Base-by-base conservation (phyloP, 192 early-diverging fungal genomes). In the Backusella parvicylindrica region DNA sequence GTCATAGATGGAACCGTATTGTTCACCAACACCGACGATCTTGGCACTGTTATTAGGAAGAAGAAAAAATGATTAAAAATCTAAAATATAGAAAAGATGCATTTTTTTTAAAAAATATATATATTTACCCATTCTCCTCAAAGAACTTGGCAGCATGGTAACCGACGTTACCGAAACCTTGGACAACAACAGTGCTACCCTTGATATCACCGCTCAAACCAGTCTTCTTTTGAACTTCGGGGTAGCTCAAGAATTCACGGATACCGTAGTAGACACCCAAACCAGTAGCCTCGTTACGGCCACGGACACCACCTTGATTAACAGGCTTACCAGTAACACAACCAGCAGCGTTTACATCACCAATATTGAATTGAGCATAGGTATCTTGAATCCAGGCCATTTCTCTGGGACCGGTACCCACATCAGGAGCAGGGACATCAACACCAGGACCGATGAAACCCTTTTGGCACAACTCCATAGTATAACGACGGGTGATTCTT, bases 311-410 rank as follows among this genome's bases (percentile, higher is more conserved):
- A 67, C 93, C 93, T 75, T 89, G 85, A 21, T 88, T 85, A 72
- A 95, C 79, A 21, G 92, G 92, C 77, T 95, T 95, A 41, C 93
- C 93, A 11, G 93, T 95, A 50, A 95, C 93, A 80, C 91, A 93
- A 49, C 87, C 93, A 64, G 89, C 90, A n/a, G 91, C 88, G 68
- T 93, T 91, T 23, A 94, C 92, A 79, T 95, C 93, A 70, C 87
- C 83, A 3, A 90, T 84, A 84, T 93, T 89, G 80, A 95, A 93
- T 81, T 95, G 93, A 73, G 92, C 89, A 78, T 92, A 95, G 11
- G 93, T 95, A 66, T 95, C 93, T 79, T 91, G 87, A 60, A 95
- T 93, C 93, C 93, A 95, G 28, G 92, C 89, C 93, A 95, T 95
- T 81, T 93, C 92, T 43, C 92, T 88, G 15, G 91, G 81, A 7